Percentiles rank a stretch among this genome's conserved stretches.
These are phyloP conservation scores for Aureobasidium sp. DNA, from an alignment of 2,329 filamentous ascomycete genomes.

Conservation along the genomic window DNA sequence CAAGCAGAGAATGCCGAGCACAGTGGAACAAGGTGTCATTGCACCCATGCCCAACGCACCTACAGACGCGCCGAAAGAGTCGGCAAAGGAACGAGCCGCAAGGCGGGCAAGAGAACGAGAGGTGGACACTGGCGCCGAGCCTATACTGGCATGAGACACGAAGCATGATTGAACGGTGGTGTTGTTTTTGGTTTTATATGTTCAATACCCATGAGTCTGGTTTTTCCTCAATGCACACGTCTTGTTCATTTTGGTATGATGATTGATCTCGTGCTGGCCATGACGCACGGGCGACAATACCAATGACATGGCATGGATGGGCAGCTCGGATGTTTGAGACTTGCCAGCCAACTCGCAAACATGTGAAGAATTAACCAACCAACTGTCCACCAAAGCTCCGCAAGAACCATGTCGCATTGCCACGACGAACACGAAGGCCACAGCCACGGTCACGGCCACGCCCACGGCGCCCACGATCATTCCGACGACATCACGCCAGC, in stretches of 20 bases:
- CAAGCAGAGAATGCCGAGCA: constrained; percentile 20
- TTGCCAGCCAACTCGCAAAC: not conserved
- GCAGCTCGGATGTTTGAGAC: not conserved
- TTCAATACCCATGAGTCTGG: constrained; percentile 8
- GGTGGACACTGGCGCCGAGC: constrained; percentile 1
- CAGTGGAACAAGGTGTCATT: constrained; percentile 29
- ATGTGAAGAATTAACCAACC: not conserved
- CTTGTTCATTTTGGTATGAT: not conserved
- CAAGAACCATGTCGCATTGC: constrained; percentile 34
- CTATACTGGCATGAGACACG: constrained; percentile 10
- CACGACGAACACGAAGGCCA: constrained; percentile 39
- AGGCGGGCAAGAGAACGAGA: constrained; percentile 21
- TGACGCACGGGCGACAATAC: not conserved
- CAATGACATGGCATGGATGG: constrained; percentile 10
- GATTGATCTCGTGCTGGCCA: not conserved
- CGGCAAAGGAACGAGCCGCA: constrained; percentile 22
- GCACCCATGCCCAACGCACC: constrained; percentile 26
- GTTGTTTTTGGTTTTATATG: not conserved
- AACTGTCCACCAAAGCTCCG: not conserved
- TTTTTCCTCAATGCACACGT: not conserved
- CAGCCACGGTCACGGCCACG: constrained; percentile 37
- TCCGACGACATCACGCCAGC: constrained; percentile 87
- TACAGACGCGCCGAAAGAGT: constrained; percentile 23
- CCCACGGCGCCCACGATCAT: constrained; percentile 67
- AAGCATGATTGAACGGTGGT: not conserved